Conservation (phyloP, 345 rosid species). For the Clausena lansium region DNA sequence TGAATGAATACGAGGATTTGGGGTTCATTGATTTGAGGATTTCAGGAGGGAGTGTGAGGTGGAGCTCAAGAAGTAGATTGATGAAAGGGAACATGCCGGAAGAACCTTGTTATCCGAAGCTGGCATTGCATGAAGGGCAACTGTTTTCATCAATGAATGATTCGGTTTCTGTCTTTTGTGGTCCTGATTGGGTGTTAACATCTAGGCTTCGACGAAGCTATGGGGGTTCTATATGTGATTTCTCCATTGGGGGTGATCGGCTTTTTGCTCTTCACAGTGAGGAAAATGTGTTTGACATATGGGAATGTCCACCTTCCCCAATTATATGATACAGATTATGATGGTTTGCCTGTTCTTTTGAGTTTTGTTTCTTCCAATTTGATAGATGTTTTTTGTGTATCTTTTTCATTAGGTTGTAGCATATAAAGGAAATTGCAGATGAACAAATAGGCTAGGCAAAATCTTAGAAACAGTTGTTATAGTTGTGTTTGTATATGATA, state of each 20-base stretch:
- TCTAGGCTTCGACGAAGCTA: slow-evolving; percentile 69
- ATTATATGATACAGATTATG: slow-evolving; percentile 41
- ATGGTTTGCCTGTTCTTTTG: slow-evolving; percentile 11
- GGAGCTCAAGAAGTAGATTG: slow-evolving; percentile 90
- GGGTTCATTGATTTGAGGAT: slow-evolving; percentile 90
- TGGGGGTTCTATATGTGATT: slow-evolving; percentile 91
- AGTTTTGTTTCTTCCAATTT: slow-evolving; percentile 12
- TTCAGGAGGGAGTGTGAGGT: slow-evolving; percentile 68
- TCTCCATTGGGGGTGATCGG: slow-evolving; percentile 85
- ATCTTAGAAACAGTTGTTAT: neutral
- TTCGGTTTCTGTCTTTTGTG: slow-evolving; percentile 78
- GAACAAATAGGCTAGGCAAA: slow-evolving; percentile 13
- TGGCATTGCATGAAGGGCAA: slow-evolving; percentile 81
- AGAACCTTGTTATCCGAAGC: slow-evolving; percentile 89
- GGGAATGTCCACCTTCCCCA: slow-evolving; percentile 87
- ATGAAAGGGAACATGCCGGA: slow-evolving; percentile 87
- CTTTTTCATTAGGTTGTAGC: neutral
- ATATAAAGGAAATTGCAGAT: slow-evolving; percentile 16
- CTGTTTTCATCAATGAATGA: slow-evolving; percentile 95
- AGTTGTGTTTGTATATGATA: slow-evolving; percentile 14
- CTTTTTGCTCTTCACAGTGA: slow-evolving; percentile 91
- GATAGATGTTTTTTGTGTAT: neutral
- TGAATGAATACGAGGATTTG: slow-evolving; percentile 89
- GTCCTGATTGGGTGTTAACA: slow-evolving; percentile 85
- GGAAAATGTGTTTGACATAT: slow-evolving; percentile 87